Evolutionary conservation across 805 yeast species (phyloP).

Genomic region (Lipomyces yamanashiensis): DNA sequence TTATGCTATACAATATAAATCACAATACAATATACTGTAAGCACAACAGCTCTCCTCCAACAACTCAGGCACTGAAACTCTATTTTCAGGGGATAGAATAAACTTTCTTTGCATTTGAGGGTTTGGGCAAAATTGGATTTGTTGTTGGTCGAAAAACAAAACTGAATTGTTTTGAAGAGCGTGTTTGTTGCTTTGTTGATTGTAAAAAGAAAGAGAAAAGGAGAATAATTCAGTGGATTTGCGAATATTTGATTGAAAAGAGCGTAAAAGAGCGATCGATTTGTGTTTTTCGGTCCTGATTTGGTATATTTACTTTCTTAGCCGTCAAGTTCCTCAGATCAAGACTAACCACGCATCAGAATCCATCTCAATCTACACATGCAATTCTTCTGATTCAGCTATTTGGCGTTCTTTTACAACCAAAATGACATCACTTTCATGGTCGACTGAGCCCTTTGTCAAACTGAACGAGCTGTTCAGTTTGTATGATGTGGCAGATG

Average conservation of each 20-base stretch:
- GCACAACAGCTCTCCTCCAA: background rate
- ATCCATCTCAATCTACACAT: background rate
- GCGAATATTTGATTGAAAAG: no score
- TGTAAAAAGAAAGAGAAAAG: background rate
- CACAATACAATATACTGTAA: background rate
- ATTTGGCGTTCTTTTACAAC: background rate
- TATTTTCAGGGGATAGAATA: background rate
- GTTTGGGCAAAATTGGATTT: background rate
- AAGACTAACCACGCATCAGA: background rate
- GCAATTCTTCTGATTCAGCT: background rate
- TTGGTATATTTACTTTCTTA: background rate
- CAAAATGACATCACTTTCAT: slow-evolving; percentile 15
- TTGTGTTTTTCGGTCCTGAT: no score
- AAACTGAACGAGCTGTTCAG: slow-evolving; percentile 16
- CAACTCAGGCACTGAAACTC: background rate
- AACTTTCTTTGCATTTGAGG: background rate
- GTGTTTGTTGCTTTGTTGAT: no score
- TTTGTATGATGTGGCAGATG: slow-evolving; percentile 4
- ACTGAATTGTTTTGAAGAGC: background rate
- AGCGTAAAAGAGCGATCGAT: no score
- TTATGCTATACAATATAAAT: no score
- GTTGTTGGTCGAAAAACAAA: slow-evolving; percentile 7
- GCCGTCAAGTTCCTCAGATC: background rate
- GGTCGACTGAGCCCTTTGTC: slow-evolving; percentile 35
- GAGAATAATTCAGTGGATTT: background rate